Evolutionary conservation across 176 grass and related monocot genomes (phyloP).

Genomic region (Themeda triandra): DNA sequence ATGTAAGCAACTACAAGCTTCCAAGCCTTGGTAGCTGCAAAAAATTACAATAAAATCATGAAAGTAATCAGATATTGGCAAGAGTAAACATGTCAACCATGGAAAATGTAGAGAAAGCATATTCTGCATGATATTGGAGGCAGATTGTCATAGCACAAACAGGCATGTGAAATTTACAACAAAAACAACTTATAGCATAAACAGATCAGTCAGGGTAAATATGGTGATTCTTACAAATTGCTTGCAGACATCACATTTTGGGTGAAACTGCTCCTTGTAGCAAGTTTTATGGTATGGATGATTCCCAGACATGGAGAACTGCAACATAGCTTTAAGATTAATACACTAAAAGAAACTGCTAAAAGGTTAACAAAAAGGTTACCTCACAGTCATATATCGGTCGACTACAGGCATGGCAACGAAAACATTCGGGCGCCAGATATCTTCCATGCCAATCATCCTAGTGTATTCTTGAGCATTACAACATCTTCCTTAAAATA

Average conservation of each 20-base stretch:
- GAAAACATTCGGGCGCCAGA: conserved; percentile 95
- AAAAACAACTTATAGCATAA: not conserved
- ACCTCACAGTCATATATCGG: conserved; percentile 94
- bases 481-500: too few relatives aligned
- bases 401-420: conserved; percentile 77
- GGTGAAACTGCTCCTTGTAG: conserved; percentile 84
- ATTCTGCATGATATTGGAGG: not conserved
- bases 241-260: conserved; percentile 97
- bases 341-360: conserved; percentile 7
- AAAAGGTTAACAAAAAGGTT: conserved; percentile 11
- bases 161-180: not conserved
- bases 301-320: conserved; percentile 92
- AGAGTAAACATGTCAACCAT: conserved; percentile 16
- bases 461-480: too few relatives aligned
- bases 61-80: conserved; percentile 1
- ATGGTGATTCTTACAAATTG: conserved; percentile 71
- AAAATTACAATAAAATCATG: not conserved
- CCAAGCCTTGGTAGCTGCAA: not conserved
- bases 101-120: not conserved
- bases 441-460: conserved; percentile 75
- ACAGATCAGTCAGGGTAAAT: conserved; percentile 12
- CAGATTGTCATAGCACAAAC: not conserved
- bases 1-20: not conserved
- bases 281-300: conserved; percentile 84
- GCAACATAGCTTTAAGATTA: conserved; percentile 22